Evolutionary conservation across 768 basidiomycete genomes (phyloP), one percentile per base, ranked within the genome.

Genomic region (Ramaria rubella): DNA sequence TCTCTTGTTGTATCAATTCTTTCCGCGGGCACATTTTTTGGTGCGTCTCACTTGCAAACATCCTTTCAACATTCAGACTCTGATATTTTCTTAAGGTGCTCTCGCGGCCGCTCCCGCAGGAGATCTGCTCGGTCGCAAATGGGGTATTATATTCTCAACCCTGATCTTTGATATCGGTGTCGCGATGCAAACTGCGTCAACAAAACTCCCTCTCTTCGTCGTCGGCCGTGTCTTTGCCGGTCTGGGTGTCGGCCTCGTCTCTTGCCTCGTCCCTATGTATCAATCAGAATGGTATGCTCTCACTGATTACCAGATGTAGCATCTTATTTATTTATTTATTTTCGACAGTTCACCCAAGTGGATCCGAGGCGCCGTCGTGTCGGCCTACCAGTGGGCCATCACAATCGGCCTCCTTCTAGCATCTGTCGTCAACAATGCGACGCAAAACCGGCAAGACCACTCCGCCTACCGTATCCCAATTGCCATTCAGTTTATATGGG

Each of bases 1-100:
- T 82, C 81, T 5, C 75, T 82, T 64, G 72, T 85, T 74, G 66
- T 76, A 58, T 78, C 77, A 29, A 86, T 90, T 64, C 81, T 91
- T 33, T 91, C 89, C 7, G 88, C 86, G n/a, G 91, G 91, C 60
- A 93, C 90, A 26, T 91, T 93, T 77, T 82, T 89, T 60, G 90
- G 67, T 49, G 82, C 82, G n/a, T 75, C n/a, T n/a, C n/a, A n/a
- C n/a, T n/a, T n/a, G n/a, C n/a, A n/a, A n/a, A n/a, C n/a, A n/a
- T n/a, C n/a, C n/a, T n/a, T n/a, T n/a, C n/a, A n/a, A n/a, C n/a
- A n/a, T n/a, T n/a, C n/a, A n/a, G n/a, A n/a, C n/a, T n/a, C n/a
- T n/a, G n/a, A n/a, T n/a, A n/a, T n/a, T n/a, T n/a, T n/a, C n/a
- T n/a, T n/a, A n/a, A n/a, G n/a, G n/a, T n/a, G n/a, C n/a, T n/a